Conservation (phyloP, 2,329 filamentous ascomycete genomes). For the Seiridium cupressi region DNA sequence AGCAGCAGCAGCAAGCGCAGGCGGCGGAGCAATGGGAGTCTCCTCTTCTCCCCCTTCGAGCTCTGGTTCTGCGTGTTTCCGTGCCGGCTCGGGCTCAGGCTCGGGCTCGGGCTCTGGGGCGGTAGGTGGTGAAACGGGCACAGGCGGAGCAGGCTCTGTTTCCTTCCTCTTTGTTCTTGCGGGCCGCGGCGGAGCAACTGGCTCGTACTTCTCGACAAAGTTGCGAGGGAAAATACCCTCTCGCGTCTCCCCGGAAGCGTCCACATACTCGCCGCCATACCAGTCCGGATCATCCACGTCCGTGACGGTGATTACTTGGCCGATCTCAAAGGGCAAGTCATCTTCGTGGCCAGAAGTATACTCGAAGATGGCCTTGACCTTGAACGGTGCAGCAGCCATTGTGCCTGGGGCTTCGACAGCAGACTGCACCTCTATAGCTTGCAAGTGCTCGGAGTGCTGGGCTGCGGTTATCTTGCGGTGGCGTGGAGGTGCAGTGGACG, state of each 20-base stretch:
- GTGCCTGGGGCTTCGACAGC: constrained; percentile 32
- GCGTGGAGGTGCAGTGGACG: constrained; percentile 21
- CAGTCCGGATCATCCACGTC: constrained; percentile 92
- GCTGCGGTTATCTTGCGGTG: not conserved
- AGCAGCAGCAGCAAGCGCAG: constrained; percentile 18
- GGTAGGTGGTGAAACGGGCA: constrained; percentile 29
- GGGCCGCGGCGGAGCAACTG: constrained; percentile 83
- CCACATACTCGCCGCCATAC: constrained; percentile 86
- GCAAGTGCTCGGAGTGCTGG: not conserved
- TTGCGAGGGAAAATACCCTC: constrained; percentile 93
- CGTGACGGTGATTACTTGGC: constrained; percentile 91
- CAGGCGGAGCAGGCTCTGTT: constrained; percentile 26
- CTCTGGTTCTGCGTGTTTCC: constrained; percentile 17
- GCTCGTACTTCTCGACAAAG: constrained; percentile 96
- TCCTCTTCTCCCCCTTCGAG: constrained; percentile 27
- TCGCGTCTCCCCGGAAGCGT: constrained; percentile 69
- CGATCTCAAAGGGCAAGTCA: constrained; percentile 81
- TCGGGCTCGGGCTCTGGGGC: constrained; percentile 34
- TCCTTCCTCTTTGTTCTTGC: constrained; percentile 73
- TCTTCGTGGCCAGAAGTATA: constrained; percentile 92
- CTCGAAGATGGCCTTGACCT: constrained; percentile 94
- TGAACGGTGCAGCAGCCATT: constrained; percentile 76
- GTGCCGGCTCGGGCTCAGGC: constrained; percentile 24
- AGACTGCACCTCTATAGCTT: constrained; percentile 14
- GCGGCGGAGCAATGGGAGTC: constrained; percentile 23